Base-by-base conservation (phyloP, 2,329 filamentous ascomycete genomes). In the Ophiostoma australiae region DNA sequence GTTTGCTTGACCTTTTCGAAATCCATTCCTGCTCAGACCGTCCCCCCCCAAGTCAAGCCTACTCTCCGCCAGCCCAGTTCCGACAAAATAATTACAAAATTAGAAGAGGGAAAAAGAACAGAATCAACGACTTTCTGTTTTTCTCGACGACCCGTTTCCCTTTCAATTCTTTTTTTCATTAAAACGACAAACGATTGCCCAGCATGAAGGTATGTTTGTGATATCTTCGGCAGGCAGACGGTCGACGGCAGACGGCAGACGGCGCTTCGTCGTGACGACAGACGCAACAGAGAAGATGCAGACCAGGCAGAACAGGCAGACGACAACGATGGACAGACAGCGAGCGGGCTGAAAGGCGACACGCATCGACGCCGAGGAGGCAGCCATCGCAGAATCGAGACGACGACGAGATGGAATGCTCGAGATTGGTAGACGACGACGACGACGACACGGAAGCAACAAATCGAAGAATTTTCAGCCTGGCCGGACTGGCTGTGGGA, bases 191-290 rank as follows among this genome's bases (percentile, higher is more conserved):
- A 67, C 65, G 35, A 69, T 70, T 61, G 69, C 72, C 71, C 73
- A 74, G 58, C 70, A 74, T 74, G 74, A 74, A 74, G 74, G 74
- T 74, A 69, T 37, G 73, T 74, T 72, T 48, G 23, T 52, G 41
- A 33, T 55, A 63, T 61, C 68, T 31, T 58, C 52, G 48, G 20
- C 15, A 66, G n/a, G n/a, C 58, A 31, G 58, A 69, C 69, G 31
- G 44, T 41, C 35, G 31, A 37, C 61, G 70, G 20, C n/a, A 33
- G 48, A 58, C 7, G 52, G 63, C n/a, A n/a, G 44, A 48, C 44
- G 17, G 44, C 44, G 44, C 4, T 11, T 13, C 39, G 15, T 15
- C 11, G 13, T 20, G 44, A 48, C 44, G 17, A 11, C 63, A 67
- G 69, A 69, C 61, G 37, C 67, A 31, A 31, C 27, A 66, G 35